A percentile compares a stretch with the other conserved stretches of the same genome.
These are phyloP conservation scores for Chalaropsis thielavioides DNA, from an alignment of 2,329 filamentous ascomycete species.

Conservation along the genomic window DNA sequence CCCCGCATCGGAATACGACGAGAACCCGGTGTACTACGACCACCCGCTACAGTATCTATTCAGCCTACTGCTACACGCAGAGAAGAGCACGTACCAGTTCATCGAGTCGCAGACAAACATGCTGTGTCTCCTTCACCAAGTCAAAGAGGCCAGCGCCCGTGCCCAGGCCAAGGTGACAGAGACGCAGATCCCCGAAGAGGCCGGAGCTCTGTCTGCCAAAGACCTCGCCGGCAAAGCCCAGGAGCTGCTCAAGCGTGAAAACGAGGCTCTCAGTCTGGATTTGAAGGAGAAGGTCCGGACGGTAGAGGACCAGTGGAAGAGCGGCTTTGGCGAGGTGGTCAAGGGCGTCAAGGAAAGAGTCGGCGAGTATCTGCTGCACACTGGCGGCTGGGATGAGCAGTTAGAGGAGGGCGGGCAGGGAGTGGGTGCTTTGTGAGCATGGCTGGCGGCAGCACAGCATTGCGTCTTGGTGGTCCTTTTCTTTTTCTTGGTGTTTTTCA, in stretches of 20 bases:
- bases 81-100: slow-evolving; percentile 91
- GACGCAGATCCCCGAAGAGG: slow-evolving; percentile 34
- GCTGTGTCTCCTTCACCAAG: slow-evolving; percentile 78
- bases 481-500: slow-evolving; percentile 2
- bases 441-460: neutral
- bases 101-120: slow-evolving; percentile 90
- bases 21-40: slow-evolving; percentile 67
- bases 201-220: slow-evolving; percentile 26
- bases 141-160: slow-evolving; percentile 62
- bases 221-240: slow-evolving; percentile 32
- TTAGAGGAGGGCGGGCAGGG: slow-evolving; percentile 83
- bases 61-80: slow-evolving; percentile 67
- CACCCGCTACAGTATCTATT: slow-evolving; percentile 87
- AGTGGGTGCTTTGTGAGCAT: slow-evolving; percentile 31
- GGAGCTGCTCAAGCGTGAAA: slow-evolving; percentile 51
- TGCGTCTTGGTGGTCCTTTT: slow-evolving; percentile 7
- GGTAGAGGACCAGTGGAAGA: slow-evolving; percentile 82
- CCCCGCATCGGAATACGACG: slow-evolving; percentile 61
- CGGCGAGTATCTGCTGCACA: slow-evolving; percentile 54
- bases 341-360: slow-evolving; percentile 60
- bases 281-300: slow-evolving; percentile 85
- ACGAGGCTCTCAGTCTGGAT: slow-evolving; percentile 60
- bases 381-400: slow-evolving; percentile 79
- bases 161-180: slow-evolving; percentile 55
- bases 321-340: slow-evolving; percentile 68